Percentiles rank a stretch among this genome's conserved stretches.
Conservation (phyloP, 2,329 filamentous ascomycete species). For the Chrysoporthe puriensis region DNA sequence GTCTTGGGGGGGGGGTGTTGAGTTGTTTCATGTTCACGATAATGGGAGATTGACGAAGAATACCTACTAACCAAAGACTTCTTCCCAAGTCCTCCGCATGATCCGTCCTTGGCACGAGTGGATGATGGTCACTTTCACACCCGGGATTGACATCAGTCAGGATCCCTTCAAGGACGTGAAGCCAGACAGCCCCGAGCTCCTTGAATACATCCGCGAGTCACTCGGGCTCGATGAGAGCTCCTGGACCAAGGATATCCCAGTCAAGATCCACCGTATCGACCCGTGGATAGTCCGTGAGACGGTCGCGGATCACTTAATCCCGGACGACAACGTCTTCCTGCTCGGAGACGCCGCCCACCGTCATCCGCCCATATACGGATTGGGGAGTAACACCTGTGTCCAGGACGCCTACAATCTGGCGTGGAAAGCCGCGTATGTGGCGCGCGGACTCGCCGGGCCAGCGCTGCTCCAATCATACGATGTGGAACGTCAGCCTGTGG, state of each 20-base stretch:
- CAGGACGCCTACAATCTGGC: slow-evolving; percentile 53
- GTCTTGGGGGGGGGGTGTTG: no score
- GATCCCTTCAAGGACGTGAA: slow-evolving; percentile 21
- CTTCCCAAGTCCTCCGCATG: slow-evolving; percentile 48
- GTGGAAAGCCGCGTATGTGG: slow-evolving; percentile 52
- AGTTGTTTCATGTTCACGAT: no score
- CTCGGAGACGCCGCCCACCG: slow-evolving; percentile 57
- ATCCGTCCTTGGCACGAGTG: slow-evolving; percentile 63
- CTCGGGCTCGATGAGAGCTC: slow-evolving; percentile 51
- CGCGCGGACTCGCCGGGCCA: slow-evolving; percentile 37
- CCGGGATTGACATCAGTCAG: slow-evolving; percentile 38
- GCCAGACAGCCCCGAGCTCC: slow-evolving; percentile 17
- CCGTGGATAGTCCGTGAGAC: slow-evolving; percentile 60
- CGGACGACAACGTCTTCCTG: slow-evolving; percentile 46
- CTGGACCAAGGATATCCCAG: slow-evolving; percentile 36
- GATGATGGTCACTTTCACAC: slow-evolving; percentile 44
- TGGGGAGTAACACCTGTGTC: slow-evolving; percentile 56
- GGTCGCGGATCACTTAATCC: slow-evolving; percentile 53
- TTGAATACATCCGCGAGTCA: slow-evolving; percentile 43
- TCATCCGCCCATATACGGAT: slow-evolving; percentile 54
- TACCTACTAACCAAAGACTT: not conserved
- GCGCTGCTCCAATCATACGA: slow-evolving; percentile 44
- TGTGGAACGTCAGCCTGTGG: slow-evolving; percentile 47
- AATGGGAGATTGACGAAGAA: not conserved
- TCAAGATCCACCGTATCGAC: slow-evolving; percentile 51